Evolutionary conservation across 805 yeast genomes (phyloP), one percentile per base, ranked within the genome.

Genomic region (Nakazawaea populi): DNA sequence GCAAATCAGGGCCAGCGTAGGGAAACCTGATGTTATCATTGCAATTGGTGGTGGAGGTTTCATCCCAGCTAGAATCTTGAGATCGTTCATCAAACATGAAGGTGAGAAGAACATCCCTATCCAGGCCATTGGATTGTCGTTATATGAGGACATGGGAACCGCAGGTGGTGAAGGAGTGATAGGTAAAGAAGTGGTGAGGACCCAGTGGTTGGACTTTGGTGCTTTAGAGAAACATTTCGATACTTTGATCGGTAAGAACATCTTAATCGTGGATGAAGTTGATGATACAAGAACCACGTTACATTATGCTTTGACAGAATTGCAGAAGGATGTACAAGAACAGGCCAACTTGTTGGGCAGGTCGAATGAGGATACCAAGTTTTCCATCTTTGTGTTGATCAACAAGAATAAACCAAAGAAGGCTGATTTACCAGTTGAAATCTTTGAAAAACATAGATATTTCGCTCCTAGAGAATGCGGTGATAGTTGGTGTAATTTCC

Each of bases 251-350:
- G 96, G 95, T 58, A 89, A 88, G 69, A 83, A 82, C 63, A 75
- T 89, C 38, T 70, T 89, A 57, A 87, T 89, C 60, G 94, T 89
- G 36, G 96, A 89, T 66, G 96, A 89, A 71, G 96, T 89, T 44
- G 96, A 89, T 66, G 96, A 89, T 65, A 87, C 96, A 28, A 85
- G 96, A 75, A 89, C 96, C 48, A 89, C 96, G 2, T 72, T 89
- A 52, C 92, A 87, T 64, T 89, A 88, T 62, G 96, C 96, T 2
- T 78, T 88, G 39, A 73, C 81, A 9, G 96, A 89, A 67, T 73
- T 89, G 55, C 77, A 82, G 64, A 81, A 83, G 64, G 86, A 80
- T 56, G 83, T 87, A 43, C 68, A 70, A 46, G 76, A 73, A 49
- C 82, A 83, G 58, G 88, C 88, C 55, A 70, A 68, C 54, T 73